Evolutionary conservation across 139 green algal species (phyloP).

Genomic region (Haematococcus lacustris): DNA sequence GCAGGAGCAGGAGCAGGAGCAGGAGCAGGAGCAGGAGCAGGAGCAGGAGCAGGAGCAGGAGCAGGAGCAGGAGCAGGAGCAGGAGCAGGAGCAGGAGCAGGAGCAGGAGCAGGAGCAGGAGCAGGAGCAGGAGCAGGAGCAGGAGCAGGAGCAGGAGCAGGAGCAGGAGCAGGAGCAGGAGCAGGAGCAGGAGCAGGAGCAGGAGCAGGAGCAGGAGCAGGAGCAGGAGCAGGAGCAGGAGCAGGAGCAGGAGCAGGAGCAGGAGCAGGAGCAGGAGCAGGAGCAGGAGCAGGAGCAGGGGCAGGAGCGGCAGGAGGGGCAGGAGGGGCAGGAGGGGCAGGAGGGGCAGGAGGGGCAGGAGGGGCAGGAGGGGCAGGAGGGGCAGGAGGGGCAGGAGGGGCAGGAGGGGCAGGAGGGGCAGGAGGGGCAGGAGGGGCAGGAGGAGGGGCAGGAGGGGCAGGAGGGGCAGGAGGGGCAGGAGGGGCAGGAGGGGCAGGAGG

Average conservation of each 20-base stretch:
- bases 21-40: background rate
- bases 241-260: background rate
- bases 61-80: background rate
- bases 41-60: background rate
- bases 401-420: no score
- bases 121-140: background rate
- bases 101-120: background rate
- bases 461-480: no score
- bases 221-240: background rate
- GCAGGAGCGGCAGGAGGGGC: no score
- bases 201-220: background rate
- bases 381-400: no score
- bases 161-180: background rate
- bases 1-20: background rate
- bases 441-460: no score
- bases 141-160: background rate
- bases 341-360: no score
- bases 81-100: background rate
- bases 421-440: no score
- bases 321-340: no score
- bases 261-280: conserved; percentile 2
- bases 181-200: background rate
- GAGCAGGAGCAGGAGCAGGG: no score
- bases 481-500: no score
- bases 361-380: no score